Percentiles rank a stretch among this genome's conserved stretches.
Conservation (phyloP, 805 yeast genomes). For the Monosporozyma yasuniensis region DNA sequence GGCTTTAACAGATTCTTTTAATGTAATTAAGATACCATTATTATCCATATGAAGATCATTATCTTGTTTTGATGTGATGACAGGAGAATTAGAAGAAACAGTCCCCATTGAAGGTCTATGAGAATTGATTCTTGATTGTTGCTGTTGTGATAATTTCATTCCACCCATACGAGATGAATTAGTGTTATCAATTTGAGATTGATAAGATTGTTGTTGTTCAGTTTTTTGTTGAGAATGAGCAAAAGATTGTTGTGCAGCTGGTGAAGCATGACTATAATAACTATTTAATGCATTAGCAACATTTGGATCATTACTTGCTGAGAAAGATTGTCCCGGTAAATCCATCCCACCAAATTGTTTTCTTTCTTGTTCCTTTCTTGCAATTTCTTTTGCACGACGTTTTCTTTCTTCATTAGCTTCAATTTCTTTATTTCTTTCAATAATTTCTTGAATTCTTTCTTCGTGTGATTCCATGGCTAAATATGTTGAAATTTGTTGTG, state of each 20-base stretch:
- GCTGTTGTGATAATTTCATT: slow-evolving; percentile 18
- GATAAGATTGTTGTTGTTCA: slow-evolving; percentile 9
- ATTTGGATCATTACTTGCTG: slow-evolving; percentile 26
- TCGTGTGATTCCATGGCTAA: slow-evolving; percentile 97
- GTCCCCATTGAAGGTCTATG: background rate
- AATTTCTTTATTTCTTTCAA: slow-evolving; percentile 90
- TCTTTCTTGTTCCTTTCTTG: slow-evolving; percentile 52
- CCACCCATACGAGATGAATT: slow-evolving; percentile 12
- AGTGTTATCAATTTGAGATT: background rate
- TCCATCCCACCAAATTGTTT: slow-evolving; percentile 23
- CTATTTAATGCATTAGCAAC: slow-evolving; percentile 32
- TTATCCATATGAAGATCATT: slow-evolving; percentile 35
- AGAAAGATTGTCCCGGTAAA: slow-evolving; percentile 16
- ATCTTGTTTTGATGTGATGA: background rate
- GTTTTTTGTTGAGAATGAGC: slow-evolving; percentile 14
- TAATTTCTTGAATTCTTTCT: slow-evolving; percentile 96
- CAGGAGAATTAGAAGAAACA: background rate
- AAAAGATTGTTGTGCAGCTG: slow-evolving; percentile 33
- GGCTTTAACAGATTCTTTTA: slow-evolving; percentile 72
- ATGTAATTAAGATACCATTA: slow-evolving; percentile 70
- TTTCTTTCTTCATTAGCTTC: slow-evolving; percentile 97
- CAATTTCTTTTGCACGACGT: slow-evolving; percentile 86
- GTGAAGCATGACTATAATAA: slow-evolving; percentile 30
- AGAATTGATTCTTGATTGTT: background rate
- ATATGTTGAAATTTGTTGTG: slow-evolving; percentile 77